Base-by-base conservation (phyloP, 2,329 filamentous ascomycete species). In the Botrytis fragariae region DNA sequence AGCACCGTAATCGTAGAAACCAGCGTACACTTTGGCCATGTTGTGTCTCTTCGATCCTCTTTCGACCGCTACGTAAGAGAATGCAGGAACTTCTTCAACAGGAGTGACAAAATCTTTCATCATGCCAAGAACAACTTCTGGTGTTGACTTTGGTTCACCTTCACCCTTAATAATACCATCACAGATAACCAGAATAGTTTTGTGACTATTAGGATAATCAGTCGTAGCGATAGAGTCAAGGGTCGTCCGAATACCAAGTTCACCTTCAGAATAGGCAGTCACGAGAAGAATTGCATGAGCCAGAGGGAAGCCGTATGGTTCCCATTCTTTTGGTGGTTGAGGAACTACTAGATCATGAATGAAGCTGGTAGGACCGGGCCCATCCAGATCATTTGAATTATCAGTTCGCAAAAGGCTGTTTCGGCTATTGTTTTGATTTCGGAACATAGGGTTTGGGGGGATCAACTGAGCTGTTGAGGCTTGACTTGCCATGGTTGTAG, bases 151-250 rank as follows among this genome's bases (percentile, higher is more conserved):
- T 14, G 87, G 84, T 83, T 99, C 96, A 67, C 97, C 96, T 80
- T 97, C 89, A 77, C 97, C 97, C 84, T 98, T 98, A 86, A 99
- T 97, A 81, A 98, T 89, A 84, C 96, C 96, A 82, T 99, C 96
- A 84, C 96, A 99, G 79, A 99, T 93, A 79, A 98, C 93, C 74
- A 99, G 87, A 78, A 99, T 96, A 42, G 95, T 90, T 84, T 99
- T 99, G 87, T 99, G 97, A 82, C 95, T 98, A 87, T 99, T 99
- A 68, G 96, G 96, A 79, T 99, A 99, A 82, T 99, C 97, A 4
- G 96, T 99, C 83, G 93, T 97, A 68, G 95, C 96, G 81, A 99
- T 92, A 0, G 96, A 99, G 83, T 99, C 95, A 42, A 99, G 85
- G 0, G 96, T 99, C 0, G 95, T 97, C 65, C 96, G 92, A 72